Conservation (phyloP, 2,329 filamentous ascomycete genomes). For the Apiospora malaysiana region DNA sequence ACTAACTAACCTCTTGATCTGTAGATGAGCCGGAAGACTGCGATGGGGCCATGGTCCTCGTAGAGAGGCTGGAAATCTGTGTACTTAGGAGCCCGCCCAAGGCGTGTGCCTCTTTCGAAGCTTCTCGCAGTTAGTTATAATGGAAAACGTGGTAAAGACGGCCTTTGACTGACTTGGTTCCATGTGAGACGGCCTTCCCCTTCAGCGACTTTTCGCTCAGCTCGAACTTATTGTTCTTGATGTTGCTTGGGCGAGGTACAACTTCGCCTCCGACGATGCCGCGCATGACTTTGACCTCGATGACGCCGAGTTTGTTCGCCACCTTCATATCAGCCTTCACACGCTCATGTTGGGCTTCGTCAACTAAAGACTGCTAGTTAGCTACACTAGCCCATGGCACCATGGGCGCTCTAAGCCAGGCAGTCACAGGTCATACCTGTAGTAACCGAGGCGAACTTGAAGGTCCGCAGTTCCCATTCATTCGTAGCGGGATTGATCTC, state of each 20-base stretch:
- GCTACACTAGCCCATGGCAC: not conserved
- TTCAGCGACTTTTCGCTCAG: slow-evolving; percentile 44
- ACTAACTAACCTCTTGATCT: slow-evolving; percentile 38
- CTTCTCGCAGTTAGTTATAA: slow-evolving; percentile 24
- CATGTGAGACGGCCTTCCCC: slow-evolving; percentile 41
- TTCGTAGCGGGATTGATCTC: slow-evolving; percentile 12
- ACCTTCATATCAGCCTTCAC: slow-evolving; percentile 33
- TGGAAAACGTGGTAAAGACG: not conserved
- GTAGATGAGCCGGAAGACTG: slow-evolving; percentile 40
- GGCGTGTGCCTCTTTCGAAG: slow-evolving; percentile 23
- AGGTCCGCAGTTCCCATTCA: slow-evolving; percentile 26
- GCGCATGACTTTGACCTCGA: slow-evolving; percentile 33
- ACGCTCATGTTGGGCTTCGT: slow-evolving; percentile 32
- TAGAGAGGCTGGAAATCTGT: not conserved
- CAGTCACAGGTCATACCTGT: slow-evolving; percentile 31
- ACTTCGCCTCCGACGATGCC: slow-evolving; percentile 1
- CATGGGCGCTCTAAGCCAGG: not conserved
- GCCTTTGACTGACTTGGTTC: slow-evolving; percentile 35
- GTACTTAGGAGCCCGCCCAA: slow-evolving; percentile 5
- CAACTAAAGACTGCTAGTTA: slow-evolving; percentile 27
- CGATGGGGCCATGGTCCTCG: slow-evolving; percentile 34
- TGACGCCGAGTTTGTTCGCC: slow-evolving; percentile 35
- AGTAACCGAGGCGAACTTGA: slow-evolving; percentile 37
- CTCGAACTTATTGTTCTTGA: slow-evolving; percentile 26
- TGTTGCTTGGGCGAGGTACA: not conserved